A percentile compares a stretch with the other conserved stretches of the same genome.
These are phyloP conservation scores for Flaveria sonorensis DNA, from an alignment of 129 eudicot species.

Conservation along the genomic window DNA sequence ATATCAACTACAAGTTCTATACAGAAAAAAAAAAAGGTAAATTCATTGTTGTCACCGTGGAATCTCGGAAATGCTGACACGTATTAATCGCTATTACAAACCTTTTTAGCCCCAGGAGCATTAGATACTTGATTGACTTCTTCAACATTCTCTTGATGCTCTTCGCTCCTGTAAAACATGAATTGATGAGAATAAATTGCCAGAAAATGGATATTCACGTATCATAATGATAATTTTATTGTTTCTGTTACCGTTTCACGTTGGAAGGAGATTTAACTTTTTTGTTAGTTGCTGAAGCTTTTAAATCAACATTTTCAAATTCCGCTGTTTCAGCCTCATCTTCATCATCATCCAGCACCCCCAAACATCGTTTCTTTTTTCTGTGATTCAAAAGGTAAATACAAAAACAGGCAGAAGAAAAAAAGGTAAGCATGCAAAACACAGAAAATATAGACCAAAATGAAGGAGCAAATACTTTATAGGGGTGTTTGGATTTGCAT, in stretches of 20 bases:
- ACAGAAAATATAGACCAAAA: slow-evolving; percentile 19
- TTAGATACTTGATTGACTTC: slow-evolving; percentile 32
- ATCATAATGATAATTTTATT: neutral
- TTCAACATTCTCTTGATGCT: slow-evolving; percentile 51
- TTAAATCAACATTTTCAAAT: slow-evolving; percentile 26
- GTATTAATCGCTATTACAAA: slow-evolving; percentile 27
- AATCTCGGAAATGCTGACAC: slow-evolving; percentile 19
- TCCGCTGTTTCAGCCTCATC: slow-evolving; percentile 38
- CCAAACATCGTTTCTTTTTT: slow-evolving; percentile 53
- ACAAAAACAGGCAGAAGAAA: neutral
- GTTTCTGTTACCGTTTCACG: slow-evolving; percentile 38
- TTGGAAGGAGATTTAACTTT: slow-evolving; percentile 31
- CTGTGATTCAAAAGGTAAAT: slow-evolving; percentile 35
- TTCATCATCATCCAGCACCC: slow-evolving; percentile 33
- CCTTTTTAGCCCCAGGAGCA: slow-evolving; percentile 68
- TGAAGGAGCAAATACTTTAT: neutral
- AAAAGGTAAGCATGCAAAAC: slow-evolving; percentile 14
- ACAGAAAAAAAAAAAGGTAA: neutral
- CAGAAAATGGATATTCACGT: neutral
- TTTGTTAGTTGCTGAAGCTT: slow-evolving; percentile 34
- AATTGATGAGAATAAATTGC: slow-evolving; percentile 6
- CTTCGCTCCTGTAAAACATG: slow-evolving; percentile 39
- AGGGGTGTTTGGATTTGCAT: neutral
- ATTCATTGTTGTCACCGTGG: neutral
- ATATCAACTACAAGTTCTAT: slow-evolving; percentile 9